Percentiles rank a stretch among this genome's conserved stretches.
Evolutionary conservation across 176 grass and related monocot genomes (phyloP).

Genomic region (Coix lacrymajobi): DNA sequence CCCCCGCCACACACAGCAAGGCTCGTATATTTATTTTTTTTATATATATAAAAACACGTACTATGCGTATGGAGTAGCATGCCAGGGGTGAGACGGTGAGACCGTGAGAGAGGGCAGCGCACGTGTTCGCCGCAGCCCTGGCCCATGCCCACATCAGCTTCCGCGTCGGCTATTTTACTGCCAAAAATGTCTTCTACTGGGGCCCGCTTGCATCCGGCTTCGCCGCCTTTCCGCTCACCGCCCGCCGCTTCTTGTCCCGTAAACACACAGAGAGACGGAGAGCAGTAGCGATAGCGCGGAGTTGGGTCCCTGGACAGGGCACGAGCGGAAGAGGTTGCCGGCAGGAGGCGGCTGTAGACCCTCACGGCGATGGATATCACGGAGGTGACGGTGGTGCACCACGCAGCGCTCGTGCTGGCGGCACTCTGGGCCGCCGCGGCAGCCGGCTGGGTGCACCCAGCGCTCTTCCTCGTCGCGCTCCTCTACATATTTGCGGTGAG

Average conservation of each 20-base stretch:
- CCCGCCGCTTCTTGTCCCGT: background rate
- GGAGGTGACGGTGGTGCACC: slow-evolving; percentile 79
- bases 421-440: slow-evolving; percentile 50
- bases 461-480: slow-evolving; percentile 52
- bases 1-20: too few relatives aligned
- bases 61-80: too few relatives aligned
- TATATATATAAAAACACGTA: too few relatives aligned
- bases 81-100: background rate
- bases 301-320: background rate
- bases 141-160: background rate
- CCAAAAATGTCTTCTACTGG: too few relatives aligned
- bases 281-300: background rate
- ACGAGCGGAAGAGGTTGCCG: background rate
- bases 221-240: background rate
- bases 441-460: slow-evolving; percentile 58
- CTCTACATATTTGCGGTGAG: slow-evolving; percentile 87
- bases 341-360: background rate
- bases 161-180: background rate
- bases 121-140: too few relatives aligned
- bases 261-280: too few relatives aligned
- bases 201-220: background rate
- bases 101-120: too few relatives aligned
- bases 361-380: slow-evolving; percentile 48
- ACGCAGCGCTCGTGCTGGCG: slow-evolving; percentile 65
- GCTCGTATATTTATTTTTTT: too few relatives aligned